Conservation (phyloP, 306 rosid genomes). For the Prunus mume region DNA sequence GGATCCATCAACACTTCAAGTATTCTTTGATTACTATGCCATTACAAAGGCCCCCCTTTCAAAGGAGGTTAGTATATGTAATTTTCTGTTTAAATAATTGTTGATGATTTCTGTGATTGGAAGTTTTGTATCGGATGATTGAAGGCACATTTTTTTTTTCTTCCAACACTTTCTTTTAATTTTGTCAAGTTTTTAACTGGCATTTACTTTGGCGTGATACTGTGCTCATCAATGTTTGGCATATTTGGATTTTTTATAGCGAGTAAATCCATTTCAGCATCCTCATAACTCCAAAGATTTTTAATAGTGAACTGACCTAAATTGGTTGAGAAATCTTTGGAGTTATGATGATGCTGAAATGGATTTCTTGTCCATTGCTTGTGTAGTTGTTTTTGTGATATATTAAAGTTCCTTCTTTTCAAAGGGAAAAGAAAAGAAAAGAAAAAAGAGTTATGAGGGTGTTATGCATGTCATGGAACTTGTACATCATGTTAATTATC, state of each 20-base stretch:
- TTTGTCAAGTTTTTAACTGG: neutral
- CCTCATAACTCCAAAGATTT: neutral
- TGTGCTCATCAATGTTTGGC: neutral
- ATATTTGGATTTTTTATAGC: neutral
- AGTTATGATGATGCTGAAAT: neutral
- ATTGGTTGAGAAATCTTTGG: neutral
- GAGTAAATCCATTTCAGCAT: neutral
- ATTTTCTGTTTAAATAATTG: constrained; percentile 8
- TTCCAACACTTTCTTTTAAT: neutral
- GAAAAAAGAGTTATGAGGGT: neutral
- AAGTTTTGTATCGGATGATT: neutral
- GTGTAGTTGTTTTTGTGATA: neutral
- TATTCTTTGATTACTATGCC: constrained; percentile 90
- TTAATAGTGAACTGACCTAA: neutral
- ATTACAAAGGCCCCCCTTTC: constrained; percentile 89
- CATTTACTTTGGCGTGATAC: neutral
- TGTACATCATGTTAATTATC: neutral
- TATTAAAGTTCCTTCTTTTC: neutral
- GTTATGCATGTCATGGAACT: neutral
- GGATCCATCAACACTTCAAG: constrained; percentile 86
- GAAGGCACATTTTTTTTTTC: neutral
- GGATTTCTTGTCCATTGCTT: neutral
- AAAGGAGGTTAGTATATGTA: constrained; percentile 73
- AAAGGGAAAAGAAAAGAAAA: neutral
- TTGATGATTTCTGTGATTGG: neutral